phyloP scores from a whole-genome alignment of 2,329 filamentous ascomycete genomes.

The Penicillium sp. region DNA sequence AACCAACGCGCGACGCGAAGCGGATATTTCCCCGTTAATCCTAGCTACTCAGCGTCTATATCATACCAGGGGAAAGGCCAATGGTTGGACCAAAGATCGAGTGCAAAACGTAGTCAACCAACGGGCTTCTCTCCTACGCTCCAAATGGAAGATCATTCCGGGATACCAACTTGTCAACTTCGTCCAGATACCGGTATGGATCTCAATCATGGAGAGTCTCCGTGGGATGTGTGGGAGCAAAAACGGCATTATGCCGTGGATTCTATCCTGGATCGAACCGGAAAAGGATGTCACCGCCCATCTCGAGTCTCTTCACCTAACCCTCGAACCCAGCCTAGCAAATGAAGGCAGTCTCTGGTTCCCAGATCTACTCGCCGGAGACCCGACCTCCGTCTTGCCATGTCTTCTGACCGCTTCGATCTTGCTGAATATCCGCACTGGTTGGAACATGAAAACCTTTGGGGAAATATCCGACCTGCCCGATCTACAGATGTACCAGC shows the following conservation, averaged over 20 bases:
- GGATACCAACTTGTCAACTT: conserved; percentile 36
- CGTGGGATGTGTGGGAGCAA: conserved; percentile 46
- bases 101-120: too few species aligned
- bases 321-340: conserved; percentile 51
- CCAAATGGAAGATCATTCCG: conserved; percentile 33
- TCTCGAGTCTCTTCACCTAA: conserved; percentile 23
- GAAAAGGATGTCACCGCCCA: too few species aligned
- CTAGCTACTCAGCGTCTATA: conserved; percentile 35
- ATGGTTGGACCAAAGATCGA: too few species aligned
- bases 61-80: too few species aligned
- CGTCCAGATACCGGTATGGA: conserved; percentile 48
- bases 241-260: not conserved
- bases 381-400: conserved; percentile 52
- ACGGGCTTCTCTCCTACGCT: conserved; percentile 33
- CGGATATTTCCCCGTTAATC: conserved; percentile 45
- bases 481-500: conserved; percentile 25
- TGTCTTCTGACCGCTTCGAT: conserved; percentile 50
- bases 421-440: conserved; percentile 46
- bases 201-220: conserved; percentile 48
- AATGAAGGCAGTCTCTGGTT: conserved; percentile 62
- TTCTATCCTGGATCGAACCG: not conserved
- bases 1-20: conserved; percentile 40
- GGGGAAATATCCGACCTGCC: conserved; percentile 28
- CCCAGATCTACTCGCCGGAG: conserved; percentile 53
- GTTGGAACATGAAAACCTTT: conserved; percentile 27